phyloP scores from a whole-genome alignment of 129 eudicot genomes.

The Artemisia annua region DNA sequence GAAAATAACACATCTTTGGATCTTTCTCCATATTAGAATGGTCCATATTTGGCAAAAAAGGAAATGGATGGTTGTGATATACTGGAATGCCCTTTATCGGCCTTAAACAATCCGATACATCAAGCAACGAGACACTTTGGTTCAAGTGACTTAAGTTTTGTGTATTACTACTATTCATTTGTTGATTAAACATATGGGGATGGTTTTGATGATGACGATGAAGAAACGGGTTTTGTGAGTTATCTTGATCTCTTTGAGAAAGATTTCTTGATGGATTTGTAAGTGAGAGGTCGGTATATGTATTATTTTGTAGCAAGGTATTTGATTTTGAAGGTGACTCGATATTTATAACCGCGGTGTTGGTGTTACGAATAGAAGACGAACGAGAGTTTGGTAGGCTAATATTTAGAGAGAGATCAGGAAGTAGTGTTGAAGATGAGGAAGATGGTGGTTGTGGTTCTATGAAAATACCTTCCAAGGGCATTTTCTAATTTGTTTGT shows the following conservation, averaged over 20 bases:
- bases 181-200: constrained; percentile 25
- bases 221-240: constrained; percentile 37
- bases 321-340: constrained; percentile 26
- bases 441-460: constrained; percentile 48
- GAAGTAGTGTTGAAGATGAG: constrained; percentile 51
- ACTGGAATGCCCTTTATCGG: constrained; percentile 94
- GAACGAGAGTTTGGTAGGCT: constrained; percentile 53
- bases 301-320: constrained; percentile 16
- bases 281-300: constrained; percentile 58
- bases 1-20: constrained; percentile 65
- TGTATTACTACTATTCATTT: constrained; percentile 18
- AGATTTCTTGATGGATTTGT: constrained; percentile 43
- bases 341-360: not conserved
- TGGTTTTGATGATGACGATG: constrained; percentile 22
- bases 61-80: constrained; percentile 73
- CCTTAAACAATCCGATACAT: constrained; percentile 53
- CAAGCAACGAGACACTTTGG: constrained; percentile 51
- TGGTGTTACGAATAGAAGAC: constrained; percentile 9
- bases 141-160: constrained; percentile 37
- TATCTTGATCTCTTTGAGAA: constrained; percentile 33
- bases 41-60: constrained; percentile 57
- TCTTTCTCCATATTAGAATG: constrained; percentile 45
- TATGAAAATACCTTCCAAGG: constrained; percentile 72
- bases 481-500: constrained; percentile 51
- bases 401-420: constrained; percentile 92